Conservation (phyloP, 257 asterid genomes). For the Fraxinus excelsior region DNA sequence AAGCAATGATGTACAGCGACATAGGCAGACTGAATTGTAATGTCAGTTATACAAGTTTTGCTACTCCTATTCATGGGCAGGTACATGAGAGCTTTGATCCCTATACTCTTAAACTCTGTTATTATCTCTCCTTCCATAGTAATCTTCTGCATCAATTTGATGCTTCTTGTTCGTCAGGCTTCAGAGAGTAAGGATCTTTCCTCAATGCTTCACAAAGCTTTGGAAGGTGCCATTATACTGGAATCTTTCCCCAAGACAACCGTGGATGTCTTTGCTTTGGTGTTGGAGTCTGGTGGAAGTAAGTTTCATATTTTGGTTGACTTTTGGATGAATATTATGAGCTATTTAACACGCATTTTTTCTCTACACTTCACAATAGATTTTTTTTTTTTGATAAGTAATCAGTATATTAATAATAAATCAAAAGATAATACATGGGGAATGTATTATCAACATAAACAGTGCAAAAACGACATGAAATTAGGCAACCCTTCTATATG, state of each 20-base stretch:
- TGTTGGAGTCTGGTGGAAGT: constrained; percentile 99
- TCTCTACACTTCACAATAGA: neutral
- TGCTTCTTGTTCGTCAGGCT: constrained; percentile 42
- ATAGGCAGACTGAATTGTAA: constrained; percentile 87
- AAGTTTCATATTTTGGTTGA: constrained; percentile 35
- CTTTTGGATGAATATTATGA: constrained; percentile 3
- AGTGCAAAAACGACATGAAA: too few species aligned
- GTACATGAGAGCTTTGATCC: constrained; percentile 35
- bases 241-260: constrained; percentile 94
- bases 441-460: too few species aligned
- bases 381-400: too few species aligned
- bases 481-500: too few species aligned
- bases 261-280: constrained; percentile 97
- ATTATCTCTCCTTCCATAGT: constrained; percentile 4
- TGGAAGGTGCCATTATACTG: constrained; percentile 88
- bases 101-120: constrained; percentile 14
- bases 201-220: constrained; percentile 86
- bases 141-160: constrained; percentile 19
- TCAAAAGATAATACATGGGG: too few species aligned
- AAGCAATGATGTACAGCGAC: constrained; percentile 93
- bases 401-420: too few species aligned
- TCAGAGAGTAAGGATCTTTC: constrained; percentile 82
- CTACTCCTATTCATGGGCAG: constrained; percentile 75
- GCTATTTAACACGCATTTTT: neutral
- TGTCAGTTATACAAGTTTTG: constrained; percentile 79